These are phyloP conservation scores for Monosporascus sp. DNA, from an alignment of 2,329 filamentous ascomycete species.

Conservation along the genomic window DNA sequence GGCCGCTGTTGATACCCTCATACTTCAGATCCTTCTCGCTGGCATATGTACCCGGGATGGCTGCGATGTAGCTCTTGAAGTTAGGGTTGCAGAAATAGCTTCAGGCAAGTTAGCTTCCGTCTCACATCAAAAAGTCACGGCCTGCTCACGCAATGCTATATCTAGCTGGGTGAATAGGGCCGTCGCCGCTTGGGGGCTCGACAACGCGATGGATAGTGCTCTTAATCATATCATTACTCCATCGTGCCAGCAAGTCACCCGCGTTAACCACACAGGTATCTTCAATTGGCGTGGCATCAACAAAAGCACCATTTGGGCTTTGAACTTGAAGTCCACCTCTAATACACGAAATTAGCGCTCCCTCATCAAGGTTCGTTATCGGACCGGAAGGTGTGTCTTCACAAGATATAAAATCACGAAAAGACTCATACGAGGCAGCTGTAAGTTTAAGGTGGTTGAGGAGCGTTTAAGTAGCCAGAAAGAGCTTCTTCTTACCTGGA, in stretches of 20 bases:
- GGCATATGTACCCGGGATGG: conserved; percentile 70
- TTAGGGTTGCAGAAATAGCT: conserved; percentile 89
- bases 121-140: not conserved
- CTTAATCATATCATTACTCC: conserved; percentile 89
- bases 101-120: not conserved
- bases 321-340: conserved; percentile 23
- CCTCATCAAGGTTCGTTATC: too few species aligned
- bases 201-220: conserved; percentile 88
- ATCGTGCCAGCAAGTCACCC: conserved; percentile 77
- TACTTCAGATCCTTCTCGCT: conserved; percentile 70
- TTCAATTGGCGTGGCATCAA: conserved; percentile 77
- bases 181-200: conserved; percentile 62
- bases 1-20: conserved; percentile 66
- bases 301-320: conserved; percentile 69
- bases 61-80: conserved; percentile 68
- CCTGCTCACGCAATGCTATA: conserved; percentile 74
- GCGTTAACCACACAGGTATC: conserved; percentile 85
- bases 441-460: too few species aligned
- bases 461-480: too few species aligned
- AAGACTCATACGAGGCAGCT: not conserved
- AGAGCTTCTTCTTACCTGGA: conserved; percentile 9
- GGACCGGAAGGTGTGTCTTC: too few species aligned
- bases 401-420: too few species aligned
- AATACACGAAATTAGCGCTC: not conserved
- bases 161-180: conserved; percentile 61